Evolutionary conservation across 345 rosid genomes (phyloP).

Genomic region (Lepidium africanum): DNA sequence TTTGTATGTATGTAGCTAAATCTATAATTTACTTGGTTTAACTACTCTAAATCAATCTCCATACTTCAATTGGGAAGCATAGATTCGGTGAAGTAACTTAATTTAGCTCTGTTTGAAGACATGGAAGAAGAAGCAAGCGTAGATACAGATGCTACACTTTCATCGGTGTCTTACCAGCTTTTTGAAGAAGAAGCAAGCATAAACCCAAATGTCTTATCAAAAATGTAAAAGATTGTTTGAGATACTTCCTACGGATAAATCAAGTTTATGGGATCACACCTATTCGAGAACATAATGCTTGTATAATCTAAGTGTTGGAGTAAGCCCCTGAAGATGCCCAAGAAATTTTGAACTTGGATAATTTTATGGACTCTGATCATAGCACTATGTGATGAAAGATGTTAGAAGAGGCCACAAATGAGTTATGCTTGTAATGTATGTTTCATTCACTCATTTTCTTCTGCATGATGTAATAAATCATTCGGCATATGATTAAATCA

Average conservation of each 20-base stretch:
- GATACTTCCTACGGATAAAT: constrained; percentile 42
- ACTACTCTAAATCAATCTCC: no score
- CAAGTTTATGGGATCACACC: constrained; percentile 42
- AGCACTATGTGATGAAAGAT: no score
- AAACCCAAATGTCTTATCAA: constrained; percentile 45
- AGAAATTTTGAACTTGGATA: not conserved
- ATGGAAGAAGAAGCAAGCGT: constrained; percentile 57
- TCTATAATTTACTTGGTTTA: no score
- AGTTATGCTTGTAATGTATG: no score
- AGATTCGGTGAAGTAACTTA: constrained; percentile 57
- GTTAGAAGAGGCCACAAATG: no score
- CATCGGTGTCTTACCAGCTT: no score
- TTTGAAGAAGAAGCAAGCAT: no score
- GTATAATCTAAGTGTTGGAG: constrained; percentile 53
- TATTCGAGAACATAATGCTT: constrained; percentile 47
- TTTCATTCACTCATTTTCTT: no score
- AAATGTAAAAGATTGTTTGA: constrained; percentile 33
- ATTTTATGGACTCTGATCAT: constrained; percentile 4
- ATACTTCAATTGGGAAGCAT: constrained; percentile 14
- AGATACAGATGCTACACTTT: no score
- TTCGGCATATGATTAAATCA: no score
- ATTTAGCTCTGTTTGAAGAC: constrained; percentile 43
- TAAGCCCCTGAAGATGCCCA: constrained; percentile 20
- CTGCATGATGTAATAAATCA: no score
- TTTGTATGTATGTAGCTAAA: no score